phyloP scores from a whole-genome alignment of 176 grass and related monocot species.

The Poa annua region DNA sequence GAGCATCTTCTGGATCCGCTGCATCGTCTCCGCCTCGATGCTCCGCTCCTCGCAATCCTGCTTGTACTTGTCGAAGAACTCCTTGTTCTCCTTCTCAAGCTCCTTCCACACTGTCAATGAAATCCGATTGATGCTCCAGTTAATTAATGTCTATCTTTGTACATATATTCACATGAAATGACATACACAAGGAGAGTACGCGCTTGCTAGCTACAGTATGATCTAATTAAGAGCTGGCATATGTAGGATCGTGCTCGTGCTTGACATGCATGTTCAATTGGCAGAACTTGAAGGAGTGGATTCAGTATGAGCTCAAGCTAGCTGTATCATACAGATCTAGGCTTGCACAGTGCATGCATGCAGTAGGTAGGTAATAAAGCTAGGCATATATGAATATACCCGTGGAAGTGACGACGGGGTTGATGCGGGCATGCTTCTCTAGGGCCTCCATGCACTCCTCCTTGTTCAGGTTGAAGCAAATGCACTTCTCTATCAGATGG shows the following conservation, averaged over 20 bases:
- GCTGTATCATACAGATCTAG: not conserved
- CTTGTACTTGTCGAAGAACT: constrained; percentile 76
- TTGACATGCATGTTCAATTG: too few species aligned
- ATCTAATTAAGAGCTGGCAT: not conserved
- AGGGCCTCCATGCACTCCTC: constrained; percentile 75
- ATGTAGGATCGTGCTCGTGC: not conserved
- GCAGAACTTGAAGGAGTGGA: not conserved
- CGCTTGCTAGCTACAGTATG: not conserved
- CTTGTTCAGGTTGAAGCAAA: constrained; percentile 73
- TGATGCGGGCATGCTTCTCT: constrained; percentile 62
- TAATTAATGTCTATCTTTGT: not conserved
- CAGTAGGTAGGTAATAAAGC: not conserved
- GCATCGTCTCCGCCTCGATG: constrained; percentile 62
- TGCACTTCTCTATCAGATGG: constrained; percentile 86
- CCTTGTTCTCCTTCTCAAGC: constrained; percentile 89
- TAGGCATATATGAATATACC: constrained; percentile 47
- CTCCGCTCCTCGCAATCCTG: constrained; percentile 47
- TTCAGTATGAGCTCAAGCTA: not conserved
- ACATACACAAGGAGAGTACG: not conserved
- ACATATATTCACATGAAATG: constrained; percentile 57
- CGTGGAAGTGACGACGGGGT: constrained; percentile 67
- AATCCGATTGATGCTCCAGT: not conserved
- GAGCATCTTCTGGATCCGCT: constrained; percentile 66
- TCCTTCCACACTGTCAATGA: constrained; percentile 68
- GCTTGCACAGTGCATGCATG: not conserved